Base-by-base conservation (phyloP, 202 grass and related monocot genomes). In the Elaeis oleifera region DNA sequence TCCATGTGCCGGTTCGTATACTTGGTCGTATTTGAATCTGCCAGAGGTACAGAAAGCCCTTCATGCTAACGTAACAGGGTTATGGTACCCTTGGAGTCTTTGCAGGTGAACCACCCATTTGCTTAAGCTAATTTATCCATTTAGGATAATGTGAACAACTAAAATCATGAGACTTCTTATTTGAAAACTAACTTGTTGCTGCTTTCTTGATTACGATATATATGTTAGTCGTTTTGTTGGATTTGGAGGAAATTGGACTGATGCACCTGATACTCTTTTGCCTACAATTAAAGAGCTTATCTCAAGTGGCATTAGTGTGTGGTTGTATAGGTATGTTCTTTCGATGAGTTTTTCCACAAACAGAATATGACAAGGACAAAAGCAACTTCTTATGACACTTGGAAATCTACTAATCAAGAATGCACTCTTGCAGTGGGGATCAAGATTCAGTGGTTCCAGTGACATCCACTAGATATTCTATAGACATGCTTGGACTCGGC, bases 241-340 rank as follows among this genome's bases (percentile, higher is more conserved):
- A 9, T 24, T 24, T 24, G 6, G 32, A 8, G 1, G 32, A 11
- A 36, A 36, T 36, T 77, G 80, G 80, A 65, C 19, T 1, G 73
- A 76, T 3, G 23, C 59, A 18, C 68, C 82, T 9, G 26, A 28
- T 22, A 65, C 22, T 27, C 39, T 77, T 51, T 52, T 83, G 25
- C 80, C 73, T 9, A 87, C 20, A 18, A 79, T 91, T 36, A 72
- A 60, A 53, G 57, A 28, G 36, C 64, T 91, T 6, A 16, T 81
- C 18, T 1, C 53, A 0, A 39, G 21, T 5, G 83, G 83, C 3
- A 6, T 87, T 16, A 64, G 25, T 15, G 74, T 87, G 5, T 72
- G 80, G 77, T 25, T 91, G 4, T 87, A 87, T 11, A 91, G 88
- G 83, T 91, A 78, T 1, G 18, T 5, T 9, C 5, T 55, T 55